phyloP scores from a whole-genome alignment of 257 asterid genomes.

The Cruciata laevipes region DNA sequence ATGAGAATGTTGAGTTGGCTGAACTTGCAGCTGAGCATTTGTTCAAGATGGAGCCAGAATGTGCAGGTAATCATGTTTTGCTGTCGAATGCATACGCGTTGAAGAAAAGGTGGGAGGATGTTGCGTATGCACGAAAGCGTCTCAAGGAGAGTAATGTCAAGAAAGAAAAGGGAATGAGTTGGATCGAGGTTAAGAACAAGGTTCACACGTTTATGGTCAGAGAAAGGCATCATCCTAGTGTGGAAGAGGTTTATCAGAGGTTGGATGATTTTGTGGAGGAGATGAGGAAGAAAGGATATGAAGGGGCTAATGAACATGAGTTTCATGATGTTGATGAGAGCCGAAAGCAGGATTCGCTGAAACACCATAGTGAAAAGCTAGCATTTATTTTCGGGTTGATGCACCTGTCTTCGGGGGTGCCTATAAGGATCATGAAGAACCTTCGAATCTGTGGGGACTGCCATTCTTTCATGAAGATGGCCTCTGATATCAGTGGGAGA shows the following conservation, averaged over 20 bases:
- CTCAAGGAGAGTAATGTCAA: constrained; percentile 57
- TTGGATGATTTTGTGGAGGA: constrained; percentile 52
- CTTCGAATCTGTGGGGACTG: constrained; percentile 91
- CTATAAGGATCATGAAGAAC: constrained; percentile 90
- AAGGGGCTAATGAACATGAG: constrained; percentile 57
- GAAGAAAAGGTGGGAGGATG: constrained; percentile 64
- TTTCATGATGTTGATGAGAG: constrained; percentile 71
- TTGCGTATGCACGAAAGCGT: constrained; percentile 63
- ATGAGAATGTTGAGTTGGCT: constrained; percentile 62
- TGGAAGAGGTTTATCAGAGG: constrained; percentile 51
- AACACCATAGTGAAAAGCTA: constrained; percentile 86
- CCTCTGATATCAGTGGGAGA: constrained; percentile 53
- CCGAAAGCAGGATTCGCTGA: constrained; percentile 56
- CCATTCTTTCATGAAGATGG: constrained; percentile 82
- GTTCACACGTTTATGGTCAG: constrained; percentile 86
- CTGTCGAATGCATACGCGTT: constrained; percentile 82
- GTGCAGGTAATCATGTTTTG: constrained; percentile 82
- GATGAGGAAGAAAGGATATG: constrained; percentile 60
- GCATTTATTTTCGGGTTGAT: constrained; percentile 75
- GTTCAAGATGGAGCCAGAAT: constrained; percentile 73
- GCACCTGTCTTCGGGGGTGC: constrained; percentile 53
- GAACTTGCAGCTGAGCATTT: constrained; percentile 65
- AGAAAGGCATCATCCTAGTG: constrained; percentile 55
- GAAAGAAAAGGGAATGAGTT: constrained; percentile 89
- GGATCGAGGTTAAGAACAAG: constrained; percentile 68